Conservation (phyloP, 441 rosid species). For the Euphorbia schlechtendalii region DNA sequence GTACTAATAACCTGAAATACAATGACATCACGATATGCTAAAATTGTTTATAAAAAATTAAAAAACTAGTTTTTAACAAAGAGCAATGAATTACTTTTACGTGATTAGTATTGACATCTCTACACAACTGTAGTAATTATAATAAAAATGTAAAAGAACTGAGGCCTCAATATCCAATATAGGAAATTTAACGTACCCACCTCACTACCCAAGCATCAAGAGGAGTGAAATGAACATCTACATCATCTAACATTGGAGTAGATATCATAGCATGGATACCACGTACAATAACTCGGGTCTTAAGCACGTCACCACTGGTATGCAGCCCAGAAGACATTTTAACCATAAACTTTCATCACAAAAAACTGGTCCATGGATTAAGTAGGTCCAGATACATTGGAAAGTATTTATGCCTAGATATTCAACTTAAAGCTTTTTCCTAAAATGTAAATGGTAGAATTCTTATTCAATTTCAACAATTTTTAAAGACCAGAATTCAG, state of each 20-base stretch:
- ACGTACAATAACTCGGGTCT: neutral
- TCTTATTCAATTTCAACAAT: neutral
- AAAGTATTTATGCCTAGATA: neutral
- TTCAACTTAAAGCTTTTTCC: neutral
- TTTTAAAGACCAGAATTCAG: neutral
- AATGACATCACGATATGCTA: slow-evolving; percentile 13
- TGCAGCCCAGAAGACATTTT: neutral
- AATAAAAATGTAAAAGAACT: neutral
- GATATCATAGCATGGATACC: too few species aligned
- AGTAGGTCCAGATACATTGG: neutral
- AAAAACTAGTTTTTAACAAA: neutral
- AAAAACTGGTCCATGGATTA: neutral
- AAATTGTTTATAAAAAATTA: slow-evolving; percentile 10
- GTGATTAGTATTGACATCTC: neutral
- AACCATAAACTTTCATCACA: neutral
- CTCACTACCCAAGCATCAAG: neutral
- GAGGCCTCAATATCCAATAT: neutral
- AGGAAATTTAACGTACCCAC: neutral
- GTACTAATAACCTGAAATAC: slow-evolving; percentile 84
- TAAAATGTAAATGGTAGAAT: too few species aligned
- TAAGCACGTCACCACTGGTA: neutral
- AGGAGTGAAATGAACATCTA: neutral
- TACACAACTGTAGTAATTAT: neutral
- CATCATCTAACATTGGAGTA: neutral
- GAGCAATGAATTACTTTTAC: neutral